These are phyloP conservation scores for Suaeda aralocaspica DNA, from an alignment of 148 eudicot species.

Conservation along the genomic window DNA sequence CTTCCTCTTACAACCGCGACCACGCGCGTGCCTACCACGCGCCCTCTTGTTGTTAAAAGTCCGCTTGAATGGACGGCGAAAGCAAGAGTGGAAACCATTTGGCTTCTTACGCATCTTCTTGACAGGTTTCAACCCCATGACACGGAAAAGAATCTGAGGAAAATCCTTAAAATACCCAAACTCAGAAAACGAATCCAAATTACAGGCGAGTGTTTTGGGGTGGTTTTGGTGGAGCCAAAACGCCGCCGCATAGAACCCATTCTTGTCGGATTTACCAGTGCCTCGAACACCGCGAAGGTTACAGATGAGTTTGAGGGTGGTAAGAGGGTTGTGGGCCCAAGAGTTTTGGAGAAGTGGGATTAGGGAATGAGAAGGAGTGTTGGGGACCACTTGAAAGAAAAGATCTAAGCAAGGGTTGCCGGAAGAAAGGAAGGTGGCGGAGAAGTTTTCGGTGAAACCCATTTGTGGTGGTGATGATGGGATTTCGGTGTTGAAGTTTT, in stretches of 20 bases:
- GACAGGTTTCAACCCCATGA: conserved; percentile 17
- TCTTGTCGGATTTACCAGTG: conserved; percentile 21
- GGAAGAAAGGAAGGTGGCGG: conserved; percentile 15
- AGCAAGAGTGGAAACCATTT: too few species aligned
- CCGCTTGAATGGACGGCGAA: background rate
- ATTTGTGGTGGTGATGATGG: background rate
- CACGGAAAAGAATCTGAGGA: conserved; percentile 25
- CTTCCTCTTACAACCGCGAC: too few species aligned
- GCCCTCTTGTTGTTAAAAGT: background rate
- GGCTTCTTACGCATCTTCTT: conserved; percentile 5
- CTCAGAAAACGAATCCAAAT: conserved; percentile 5
- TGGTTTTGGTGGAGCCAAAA: conserved; percentile 27
- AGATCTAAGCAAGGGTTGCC: conserved; percentile 29
- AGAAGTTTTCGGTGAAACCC: conserved; percentile 11
- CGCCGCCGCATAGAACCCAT: conserved; percentile 25
- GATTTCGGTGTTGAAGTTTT: conserved; percentile 20
- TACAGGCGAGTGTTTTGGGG: conserved; percentile 29
- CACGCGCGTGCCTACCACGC: too few species aligned
- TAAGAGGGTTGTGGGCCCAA: conserved; percentile 24
- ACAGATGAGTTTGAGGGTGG: conserved; percentile 27
- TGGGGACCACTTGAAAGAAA: conserved; percentile 26
- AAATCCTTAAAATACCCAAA: conserved; percentile 33
- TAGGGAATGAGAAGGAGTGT: background rate
- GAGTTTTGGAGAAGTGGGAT: background rate
- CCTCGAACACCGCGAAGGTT: conserved; percentile 35